Percentiles rank a stretch among this genome's conserved stretches.
Evolutionary conservation across 2,329 filamentous ascomycete genomes (phyloP).

Genomic region (Pestalotiopsis sp.): DNA sequence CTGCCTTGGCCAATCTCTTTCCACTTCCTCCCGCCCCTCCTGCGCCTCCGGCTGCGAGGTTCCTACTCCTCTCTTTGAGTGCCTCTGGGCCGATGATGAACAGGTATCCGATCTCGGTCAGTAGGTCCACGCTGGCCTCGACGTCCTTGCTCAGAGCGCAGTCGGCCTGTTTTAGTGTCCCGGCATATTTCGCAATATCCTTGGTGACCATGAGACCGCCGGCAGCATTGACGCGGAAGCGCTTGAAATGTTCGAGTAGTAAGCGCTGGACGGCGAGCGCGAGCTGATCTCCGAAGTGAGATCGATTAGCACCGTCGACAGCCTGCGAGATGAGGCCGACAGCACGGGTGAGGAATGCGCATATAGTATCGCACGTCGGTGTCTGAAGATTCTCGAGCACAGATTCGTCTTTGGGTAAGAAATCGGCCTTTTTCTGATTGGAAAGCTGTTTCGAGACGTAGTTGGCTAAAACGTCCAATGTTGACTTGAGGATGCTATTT

Average conservation of each 20-base stretch:
- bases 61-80: constrained; percentile 70
- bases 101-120: constrained; percentile 91
- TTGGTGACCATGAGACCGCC: constrained; percentile 95
- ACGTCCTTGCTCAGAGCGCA: constrained; percentile 77
- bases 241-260: constrained; percentile 91
- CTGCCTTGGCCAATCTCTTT: constrained; percentile 65
- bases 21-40: constrained; percentile 38
- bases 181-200: constrained; percentile 91
- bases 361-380: constrained; percentile 79
- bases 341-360: constrained; percentile 75
- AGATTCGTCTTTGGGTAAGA: constrained; percentile 78
- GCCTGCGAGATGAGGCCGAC: constrained; percentile 66
- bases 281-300: constrained; percentile 81
- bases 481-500: constrained; percentile 59
- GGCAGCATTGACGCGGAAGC: constrained; percentile 89
- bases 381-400: constrained; percentile 80
- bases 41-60: constrained; percentile 42
- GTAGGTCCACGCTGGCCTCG: constrained; percentile 74
- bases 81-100: constrained; percentile 91
- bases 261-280: constrained; percentile 77
- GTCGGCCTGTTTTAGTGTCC: constrained; percentile 69
- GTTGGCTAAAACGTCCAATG: constrained; percentile 70
- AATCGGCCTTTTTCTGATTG: constrained; percentile 86
- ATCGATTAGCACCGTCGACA: constrained; percentile 82
- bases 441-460: constrained; percentile 75